These are phyloP conservation scores for Inga leiocalycina DNA, from an alignment of 306 rosid species.

Conservation along the genomic window DNA sequence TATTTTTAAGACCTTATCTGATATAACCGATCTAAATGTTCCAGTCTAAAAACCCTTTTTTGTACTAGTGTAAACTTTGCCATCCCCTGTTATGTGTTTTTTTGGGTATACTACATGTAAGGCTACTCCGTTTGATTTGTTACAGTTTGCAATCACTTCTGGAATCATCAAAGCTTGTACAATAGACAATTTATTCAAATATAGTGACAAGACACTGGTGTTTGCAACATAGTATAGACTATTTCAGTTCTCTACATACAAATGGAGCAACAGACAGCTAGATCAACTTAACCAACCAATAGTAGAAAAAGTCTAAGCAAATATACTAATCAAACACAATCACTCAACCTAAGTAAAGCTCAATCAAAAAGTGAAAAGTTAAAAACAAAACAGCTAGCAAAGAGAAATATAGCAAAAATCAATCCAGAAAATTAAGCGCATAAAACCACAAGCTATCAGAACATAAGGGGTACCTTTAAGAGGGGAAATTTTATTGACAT, in stretches of 20 bases:
- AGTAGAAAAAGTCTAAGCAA: background rate
- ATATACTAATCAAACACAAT: background rate
- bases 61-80: too few species aligned
- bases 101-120: too few species aligned
- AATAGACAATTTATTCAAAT: conserved; percentile 78
- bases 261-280: conserved; percentile 1
- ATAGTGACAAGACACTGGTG: conserved; percentile 91
- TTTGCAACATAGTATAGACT: conserved; percentile 24
- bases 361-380: background rate
- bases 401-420: background rate
- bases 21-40: too few species aligned
- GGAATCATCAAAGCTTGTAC: conserved; percentile 83
- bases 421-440: conserved; percentile 16
- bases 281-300: background rate
- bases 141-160: conserved; percentile 86
- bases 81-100: too few species aligned
- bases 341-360: conserved; percentile 1
- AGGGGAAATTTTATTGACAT: conserved; percentile 77
- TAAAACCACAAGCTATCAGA: conserved; percentile 1
- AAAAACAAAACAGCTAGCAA: background rate
- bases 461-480: conserved; percentile 57
- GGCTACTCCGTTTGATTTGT: background rate
- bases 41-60: too few species aligned
- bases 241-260: background rate
- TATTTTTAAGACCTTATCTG: too few species aligned